Conservation (phyloP, 495 filamentous ascomycete genomes). For the Rostrohypoxylon terebratum region DNA sequence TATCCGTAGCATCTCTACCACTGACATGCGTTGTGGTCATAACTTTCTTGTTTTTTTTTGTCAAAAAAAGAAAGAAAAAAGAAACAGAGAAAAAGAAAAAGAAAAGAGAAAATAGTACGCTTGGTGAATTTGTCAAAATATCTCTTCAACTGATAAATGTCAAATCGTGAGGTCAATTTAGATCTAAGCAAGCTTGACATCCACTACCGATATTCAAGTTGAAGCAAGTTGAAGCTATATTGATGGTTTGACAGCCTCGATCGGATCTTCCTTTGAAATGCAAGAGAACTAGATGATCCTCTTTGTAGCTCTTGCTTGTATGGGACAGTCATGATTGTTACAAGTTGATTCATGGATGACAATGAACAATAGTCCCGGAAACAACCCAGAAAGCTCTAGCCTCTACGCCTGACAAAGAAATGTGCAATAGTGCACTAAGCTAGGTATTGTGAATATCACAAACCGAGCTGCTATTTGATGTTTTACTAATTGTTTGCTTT, state of each 20-base stretch:
- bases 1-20: neutral
- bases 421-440: neutral
- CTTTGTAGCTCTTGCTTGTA: conserved; percentile 14
- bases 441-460: neutral
- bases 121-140: neutral
- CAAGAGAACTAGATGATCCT: neutral
- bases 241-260: neutral
- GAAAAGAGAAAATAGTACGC: too few species aligned
- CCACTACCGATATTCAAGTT: neutral
- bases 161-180: neutral
- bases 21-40: neutral
- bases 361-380: conserved; percentile 32
- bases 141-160: neutral
- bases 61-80: too few species aligned
- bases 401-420: conserved; percentile 20
- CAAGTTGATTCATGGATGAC: conserved; percentile 22
- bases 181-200: neutral
- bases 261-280: neutral
- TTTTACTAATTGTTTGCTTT: neutral
- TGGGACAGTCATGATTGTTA: conserved; percentile 17
- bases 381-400: conserved; percentile 15
- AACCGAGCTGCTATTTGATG: neutral
- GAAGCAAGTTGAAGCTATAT: neutral
- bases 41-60: neutral
- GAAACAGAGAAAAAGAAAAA: too few species aligned